Conservation (phyloP, 1,284 basidiomycete genomes). For the Naganishia sp. region DNA sequence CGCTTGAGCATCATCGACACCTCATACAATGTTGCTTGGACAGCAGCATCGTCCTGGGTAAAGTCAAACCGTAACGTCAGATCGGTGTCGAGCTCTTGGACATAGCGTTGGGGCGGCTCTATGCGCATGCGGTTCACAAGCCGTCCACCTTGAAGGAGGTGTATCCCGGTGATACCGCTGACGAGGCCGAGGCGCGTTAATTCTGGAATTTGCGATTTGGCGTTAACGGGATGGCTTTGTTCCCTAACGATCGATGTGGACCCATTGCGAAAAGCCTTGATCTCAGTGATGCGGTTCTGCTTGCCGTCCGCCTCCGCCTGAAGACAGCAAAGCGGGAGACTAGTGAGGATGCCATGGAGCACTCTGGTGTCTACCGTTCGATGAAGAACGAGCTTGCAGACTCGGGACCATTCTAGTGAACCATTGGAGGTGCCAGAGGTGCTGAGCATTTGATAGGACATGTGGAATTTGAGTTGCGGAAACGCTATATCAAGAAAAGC, state of each 20-base stretch:
- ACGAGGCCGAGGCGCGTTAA: neutral
- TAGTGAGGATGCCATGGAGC: constrained; percentile 13
- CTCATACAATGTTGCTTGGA: constrained; percentile 15
- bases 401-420: neutral
- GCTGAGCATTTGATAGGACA: constrained; percentile 13
- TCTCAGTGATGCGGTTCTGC: neutral
- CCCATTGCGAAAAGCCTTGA: neutral
- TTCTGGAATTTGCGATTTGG: neutral
- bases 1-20: constrained; percentile 7
- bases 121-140: neutral
- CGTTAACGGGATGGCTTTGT: neutral
- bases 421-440: neutral
- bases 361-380: neutral
- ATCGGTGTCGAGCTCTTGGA: neutral
- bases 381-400: constrained; percentile 8
- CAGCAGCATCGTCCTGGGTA: neutral
- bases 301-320: neutral
- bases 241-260: neutral
- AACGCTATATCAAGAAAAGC: constrained; percentile 12
- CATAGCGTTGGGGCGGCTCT: neutral
- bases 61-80: constrained; percentile 12
- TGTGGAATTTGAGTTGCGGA: constrained; percentile 16
- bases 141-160: constrained; percentile 1
- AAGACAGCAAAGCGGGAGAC: constrained; percentile 7
- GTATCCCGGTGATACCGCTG: constrained; percentile 18